phyloP scores from a whole-genome alignment of 768 basidiomycete genomes.

The Lentinus brumalis region DNA sequence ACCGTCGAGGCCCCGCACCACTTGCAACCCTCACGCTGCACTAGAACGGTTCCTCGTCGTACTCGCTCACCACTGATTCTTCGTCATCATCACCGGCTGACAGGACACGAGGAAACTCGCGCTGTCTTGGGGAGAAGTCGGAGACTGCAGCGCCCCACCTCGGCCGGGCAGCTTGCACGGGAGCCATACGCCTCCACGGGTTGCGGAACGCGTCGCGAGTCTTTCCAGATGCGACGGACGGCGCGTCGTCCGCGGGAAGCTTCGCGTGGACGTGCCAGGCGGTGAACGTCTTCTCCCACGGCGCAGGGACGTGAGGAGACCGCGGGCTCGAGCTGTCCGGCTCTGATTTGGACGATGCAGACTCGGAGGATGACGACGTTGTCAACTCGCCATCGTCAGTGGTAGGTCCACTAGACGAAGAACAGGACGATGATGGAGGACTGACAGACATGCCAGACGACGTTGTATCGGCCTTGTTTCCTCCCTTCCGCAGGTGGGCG shows the following conservation, averaged over 20 bases:
- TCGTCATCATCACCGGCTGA: no score
- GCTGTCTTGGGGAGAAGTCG: no score
- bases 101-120: no score
- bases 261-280: conserved; percentile 4
- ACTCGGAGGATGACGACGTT: neutral
- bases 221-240: conserved; percentile 1
- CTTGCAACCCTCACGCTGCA: no score
- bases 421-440: no score
- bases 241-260: neutral
- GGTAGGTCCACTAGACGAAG: no score
- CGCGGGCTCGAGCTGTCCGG: neutral
- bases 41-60: no score
- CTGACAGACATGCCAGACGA: no score
- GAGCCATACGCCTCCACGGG: conserved; percentile 5
- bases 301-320: neutral
- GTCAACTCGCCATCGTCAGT: no score
- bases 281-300: neutral
- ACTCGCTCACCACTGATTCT: no score
- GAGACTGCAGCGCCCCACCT: neutral
- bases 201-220: conserved; percentile 9
- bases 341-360: neutral
- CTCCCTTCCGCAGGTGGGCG: neutral
- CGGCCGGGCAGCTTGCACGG: neutral
- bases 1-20: no score
- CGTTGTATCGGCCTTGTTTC: neutral